Percentiles rank a stretch among this genome's conserved stretches.
Evolutionary conservation across 176 grass and related monocot genomes (phyloP).

Genomic region (Bolboschoenus planiculmis): DNA sequence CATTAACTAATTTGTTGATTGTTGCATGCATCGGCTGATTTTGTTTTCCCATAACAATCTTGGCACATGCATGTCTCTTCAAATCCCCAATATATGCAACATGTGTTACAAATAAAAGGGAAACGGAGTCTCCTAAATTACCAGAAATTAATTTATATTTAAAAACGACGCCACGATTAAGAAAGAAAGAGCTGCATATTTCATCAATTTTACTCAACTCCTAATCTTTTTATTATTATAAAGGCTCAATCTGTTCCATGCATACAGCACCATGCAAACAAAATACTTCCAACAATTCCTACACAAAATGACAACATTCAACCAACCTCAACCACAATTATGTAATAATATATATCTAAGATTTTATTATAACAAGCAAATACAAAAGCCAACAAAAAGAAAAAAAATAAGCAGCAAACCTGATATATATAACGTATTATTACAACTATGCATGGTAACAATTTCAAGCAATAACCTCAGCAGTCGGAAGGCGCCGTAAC

Average conservation of each 20-base stretch:
- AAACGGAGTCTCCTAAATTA: too few relatives aligned
- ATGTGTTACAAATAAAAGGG: too few relatives aligned
- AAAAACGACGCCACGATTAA: not conserved
- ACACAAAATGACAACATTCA: not conserved
- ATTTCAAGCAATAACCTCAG: not conserved
- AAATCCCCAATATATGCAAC: too few relatives aligned
- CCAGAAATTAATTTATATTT: too few relatives aligned
- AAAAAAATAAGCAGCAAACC: not conserved
- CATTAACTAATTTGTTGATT: too few relatives aligned
- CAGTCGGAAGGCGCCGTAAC: constrained; percentile 30
- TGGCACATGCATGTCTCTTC: too few relatives aligned
- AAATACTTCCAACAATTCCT: not conserved
- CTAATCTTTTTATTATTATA: too few relatives aligned
- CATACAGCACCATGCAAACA: too few relatives aligned
- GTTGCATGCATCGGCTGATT: too few relatives aligned
- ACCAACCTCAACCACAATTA: not conserved
- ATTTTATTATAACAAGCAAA: not conserved
- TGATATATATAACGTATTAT: not conserved
- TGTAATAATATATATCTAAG: not conserved
- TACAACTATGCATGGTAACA: not conserved
- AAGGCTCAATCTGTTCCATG: not conserved
- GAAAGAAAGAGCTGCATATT: not conserved
- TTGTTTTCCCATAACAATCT: too few relatives aligned
- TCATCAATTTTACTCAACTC: not conserved
- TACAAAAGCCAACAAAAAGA: not conserved